Conservation (phyloP, 2,329 filamentous ascomycete species). For the Aspergillus fumigatus region DNA sequence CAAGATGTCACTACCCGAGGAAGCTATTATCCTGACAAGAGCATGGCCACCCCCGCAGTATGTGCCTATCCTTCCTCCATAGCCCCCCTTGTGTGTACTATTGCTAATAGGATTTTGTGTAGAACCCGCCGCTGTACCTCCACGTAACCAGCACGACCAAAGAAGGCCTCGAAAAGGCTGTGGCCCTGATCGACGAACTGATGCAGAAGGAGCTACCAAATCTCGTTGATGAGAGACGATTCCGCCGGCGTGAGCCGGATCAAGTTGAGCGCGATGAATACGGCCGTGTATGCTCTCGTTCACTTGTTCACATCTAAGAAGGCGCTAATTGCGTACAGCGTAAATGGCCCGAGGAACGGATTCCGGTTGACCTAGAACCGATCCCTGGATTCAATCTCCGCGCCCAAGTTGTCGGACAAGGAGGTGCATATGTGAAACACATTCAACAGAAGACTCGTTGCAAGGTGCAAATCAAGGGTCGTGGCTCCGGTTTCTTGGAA, state of each 20-base stretch:
- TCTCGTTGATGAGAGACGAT: conserved; percentile 88
- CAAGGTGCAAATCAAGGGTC: conserved; percentile 96
- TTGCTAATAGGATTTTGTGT: conserved; percentile 1
- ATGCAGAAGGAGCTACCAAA: conserved; percentile 96
- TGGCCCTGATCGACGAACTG: conserved; percentile 84
- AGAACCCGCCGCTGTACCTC: conserved; percentile 92
- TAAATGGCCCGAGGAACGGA: conserved; percentile 98
- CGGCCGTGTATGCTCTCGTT: conserved; percentile 62
- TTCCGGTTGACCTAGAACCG: conserved; percentile 84
- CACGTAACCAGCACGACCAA: conserved; percentile 93
- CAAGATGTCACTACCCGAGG: conserved; percentile 98
- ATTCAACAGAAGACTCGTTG: conserved; percentile 95
- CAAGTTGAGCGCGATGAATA: conserved; percentile 84
- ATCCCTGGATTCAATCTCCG: conserved; percentile 93
- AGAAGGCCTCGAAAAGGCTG: conserved; percentile 82
- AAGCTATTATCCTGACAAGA: conserved; percentile 95
- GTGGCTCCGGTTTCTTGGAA: conserved; percentile 91
- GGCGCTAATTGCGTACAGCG: conserved; percentile 52
- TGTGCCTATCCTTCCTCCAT: conserved; percentile 34
- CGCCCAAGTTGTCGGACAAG: conserved; percentile 91
- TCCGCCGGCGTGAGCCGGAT: conserved; percentile 75
- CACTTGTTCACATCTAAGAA: background rate
- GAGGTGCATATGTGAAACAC: conserved; percentile 94
- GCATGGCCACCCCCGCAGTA: conserved; percentile 90
- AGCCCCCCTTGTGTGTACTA: background rate